A percentile compares a stretch with the other conserved stretches of the same genome.
These are phyloP conservation scores for Graphilbum sp. DNA, from an alignment of 2,329 filamentous ascomycete genomes.

Conservation along the genomic window DNA sequence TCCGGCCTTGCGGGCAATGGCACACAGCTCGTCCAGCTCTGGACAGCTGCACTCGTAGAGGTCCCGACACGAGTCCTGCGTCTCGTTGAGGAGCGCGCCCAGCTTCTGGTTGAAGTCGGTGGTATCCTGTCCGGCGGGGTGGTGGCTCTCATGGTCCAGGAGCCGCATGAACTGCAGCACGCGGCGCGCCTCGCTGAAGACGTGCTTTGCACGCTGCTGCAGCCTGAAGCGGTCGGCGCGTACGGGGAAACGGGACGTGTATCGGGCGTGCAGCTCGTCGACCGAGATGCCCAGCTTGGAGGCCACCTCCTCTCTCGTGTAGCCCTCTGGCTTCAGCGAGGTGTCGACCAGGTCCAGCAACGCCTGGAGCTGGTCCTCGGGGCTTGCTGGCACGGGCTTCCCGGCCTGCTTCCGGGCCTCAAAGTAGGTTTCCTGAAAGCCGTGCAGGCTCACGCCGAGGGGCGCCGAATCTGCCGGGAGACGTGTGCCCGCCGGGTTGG, in stretches of 20 bases:
- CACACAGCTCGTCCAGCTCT: slow-evolving; percentile 80
- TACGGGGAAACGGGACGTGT: slow-evolving; percentile 78
- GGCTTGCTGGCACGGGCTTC: slow-evolving; percentile 12
- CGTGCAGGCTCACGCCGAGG: slow-evolving; percentile 65
- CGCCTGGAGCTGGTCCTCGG: slow-evolving; percentile 52
- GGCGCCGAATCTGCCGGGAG: slow-evolving; percentile 69
- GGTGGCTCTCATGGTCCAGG: slow-evolving; percentile 37
- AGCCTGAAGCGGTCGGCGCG: slow-evolving; percentile 78
- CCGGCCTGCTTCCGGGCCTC: slow-evolving; percentile 28
- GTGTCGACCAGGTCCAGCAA: slow-evolving; percentile 54
- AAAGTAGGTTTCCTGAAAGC: slow-evolving; percentile 77
- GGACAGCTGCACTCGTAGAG: slow-evolving; percentile 84
- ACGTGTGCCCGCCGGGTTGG: slow-evolving; percentile 37
- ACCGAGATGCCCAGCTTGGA: slow-evolving; percentile 52
- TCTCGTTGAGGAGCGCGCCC: slow-evolving; percentile 74
- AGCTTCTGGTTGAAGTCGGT: slow-evolving; percentile 47
- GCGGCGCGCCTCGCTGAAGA: slow-evolving; percentile 75
- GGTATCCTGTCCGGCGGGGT: slow-evolving; percentile 37
- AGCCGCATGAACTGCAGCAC: slow-evolving; percentile 71
- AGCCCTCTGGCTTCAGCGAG: slow-evolving; percentile 69
- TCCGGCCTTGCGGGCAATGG: slow-evolving; percentile 60
- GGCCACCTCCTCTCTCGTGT: slow-evolving; percentile 72
- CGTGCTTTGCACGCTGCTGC: slow-evolving; percentile 74
- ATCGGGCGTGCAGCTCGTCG: slow-evolving; percentile 56
- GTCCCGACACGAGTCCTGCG: slow-evolving; percentile 73